Conservation (phyloP, 1,284 basidiomycete genomes). For the Pseudozyma sp. region DNA sequence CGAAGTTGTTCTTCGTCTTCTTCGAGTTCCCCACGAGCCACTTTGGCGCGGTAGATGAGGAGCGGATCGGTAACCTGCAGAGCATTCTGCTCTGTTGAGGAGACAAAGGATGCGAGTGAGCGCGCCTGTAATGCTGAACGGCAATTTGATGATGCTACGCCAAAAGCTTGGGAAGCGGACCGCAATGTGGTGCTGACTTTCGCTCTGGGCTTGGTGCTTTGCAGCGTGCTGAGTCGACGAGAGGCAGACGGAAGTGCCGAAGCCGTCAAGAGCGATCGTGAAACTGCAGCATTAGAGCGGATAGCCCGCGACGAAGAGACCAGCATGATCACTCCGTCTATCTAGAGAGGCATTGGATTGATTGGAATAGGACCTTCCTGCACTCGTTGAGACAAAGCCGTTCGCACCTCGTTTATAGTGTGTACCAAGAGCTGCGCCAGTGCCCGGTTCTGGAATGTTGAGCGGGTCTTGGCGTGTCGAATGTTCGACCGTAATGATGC, state of each 20-base stretch:
- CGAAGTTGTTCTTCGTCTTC: constrained; percentile 78
- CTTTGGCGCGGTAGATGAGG: constrained; percentile 65
- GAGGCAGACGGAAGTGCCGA: not conserved
- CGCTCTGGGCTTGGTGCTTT: not conserved
- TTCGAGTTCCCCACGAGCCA: constrained; percentile 73
- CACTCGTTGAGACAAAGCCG: not conserved
- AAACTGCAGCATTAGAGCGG: constrained; percentile 7
- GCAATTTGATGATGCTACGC: too few species aligned
- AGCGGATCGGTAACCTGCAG: constrained; percentile 60
- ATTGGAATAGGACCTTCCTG: not conserved
- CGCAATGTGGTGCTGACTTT: too few species aligned
- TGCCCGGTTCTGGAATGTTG: too few species aligned
- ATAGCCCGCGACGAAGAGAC: constrained; percentile 16
- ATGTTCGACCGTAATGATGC: too few species aligned
- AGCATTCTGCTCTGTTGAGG: constrained; percentile 18
- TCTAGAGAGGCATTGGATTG: not conserved
- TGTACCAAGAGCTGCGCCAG: not conserved
- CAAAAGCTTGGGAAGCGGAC: too few species aligned
- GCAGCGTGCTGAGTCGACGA: constrained; percentile 6
- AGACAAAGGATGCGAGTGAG: constrained; percentile 7
- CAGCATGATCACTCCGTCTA: constrained; percentile 23
- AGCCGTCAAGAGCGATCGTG: constrained; percentile 2
- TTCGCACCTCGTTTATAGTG: not conserved
- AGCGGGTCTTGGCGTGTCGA: too few species aligned
- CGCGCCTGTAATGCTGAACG: constrained; percentile 8